phyloP scores from a whole-genome alignment of 208 protist genomes.

The Lotmaria passim region DNA sequence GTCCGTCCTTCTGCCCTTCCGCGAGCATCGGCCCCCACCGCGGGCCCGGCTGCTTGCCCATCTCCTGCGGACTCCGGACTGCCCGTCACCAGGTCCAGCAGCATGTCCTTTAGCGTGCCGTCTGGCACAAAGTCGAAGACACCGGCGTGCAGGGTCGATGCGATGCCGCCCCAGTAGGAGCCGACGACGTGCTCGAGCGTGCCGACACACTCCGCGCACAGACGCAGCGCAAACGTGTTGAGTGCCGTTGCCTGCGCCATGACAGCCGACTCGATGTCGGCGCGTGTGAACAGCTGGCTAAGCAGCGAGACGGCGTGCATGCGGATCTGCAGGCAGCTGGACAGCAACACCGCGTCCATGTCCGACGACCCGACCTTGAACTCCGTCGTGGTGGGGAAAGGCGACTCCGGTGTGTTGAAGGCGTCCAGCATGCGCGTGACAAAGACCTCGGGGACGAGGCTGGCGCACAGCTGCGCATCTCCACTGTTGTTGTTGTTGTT shows the following conservation, averaged over 20 bases:
- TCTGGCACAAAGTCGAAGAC: constrained; percentile 71
- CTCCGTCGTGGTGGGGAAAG: constrained; percentile 60
- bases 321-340: constrained; percentile 69
- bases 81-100: constrained; percentile 34
- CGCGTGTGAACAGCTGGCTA: constrained; percentile 57
- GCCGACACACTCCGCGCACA: constrained; percentile 59
- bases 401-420: constrained; percentile 63
- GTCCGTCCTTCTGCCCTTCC: too few species aligned
- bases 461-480: constrained; percentile 5
- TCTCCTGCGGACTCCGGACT: neutral
- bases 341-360: constrained; percentile 70
- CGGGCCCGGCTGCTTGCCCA: neutral
- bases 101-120: constrained; percentile 41
- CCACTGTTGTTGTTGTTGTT: neutral
- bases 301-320: constrained; percentile 69
- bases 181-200: constrained; percentile 75
- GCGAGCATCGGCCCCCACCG: too few species aligned
- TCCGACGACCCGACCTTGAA: constrained; percentile 59
- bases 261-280: constrained; percentile 58
- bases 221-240: constrained; percentile 59
- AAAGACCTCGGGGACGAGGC: constrained; percentile 25
- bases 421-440: constrained; percentile 59
- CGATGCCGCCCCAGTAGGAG: constrained; percentile 89
- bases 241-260: constrained; percentile 50
- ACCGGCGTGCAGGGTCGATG: constrained; percentile 63